A percentile compares a stretch with the other conserved stretches of the same genome.
Evolutionary conservation across 345 rosid genomes (phyloP).

Genomic region (Orychophragmus violaceus): DNA sequence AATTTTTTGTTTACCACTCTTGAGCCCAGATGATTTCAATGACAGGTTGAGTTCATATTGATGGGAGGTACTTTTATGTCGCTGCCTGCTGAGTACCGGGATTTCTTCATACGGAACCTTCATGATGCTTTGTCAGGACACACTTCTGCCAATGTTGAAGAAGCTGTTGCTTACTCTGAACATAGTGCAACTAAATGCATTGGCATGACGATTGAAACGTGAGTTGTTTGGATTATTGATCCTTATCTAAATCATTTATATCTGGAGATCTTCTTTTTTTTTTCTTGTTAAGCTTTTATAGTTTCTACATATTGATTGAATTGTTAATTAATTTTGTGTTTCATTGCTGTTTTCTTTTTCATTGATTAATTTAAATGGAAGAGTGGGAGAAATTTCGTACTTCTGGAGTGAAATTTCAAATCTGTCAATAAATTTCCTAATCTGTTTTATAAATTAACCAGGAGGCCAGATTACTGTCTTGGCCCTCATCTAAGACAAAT

Average conservation of each 20-base stretch:
- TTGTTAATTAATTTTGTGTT: background rate
- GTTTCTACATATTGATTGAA: background rate
- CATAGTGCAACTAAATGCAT: conserved; percentile 92
- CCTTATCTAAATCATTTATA: background rate
- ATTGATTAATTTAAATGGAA: background rate
- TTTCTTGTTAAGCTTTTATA: background rate
- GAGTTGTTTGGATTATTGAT: conserved; percentile 28
- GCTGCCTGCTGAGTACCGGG: conserved; percentile 89
- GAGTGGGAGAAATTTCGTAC: background rate
- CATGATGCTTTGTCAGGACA: conserved; percentile 98
- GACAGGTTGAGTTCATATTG: conserved; percentile 93
- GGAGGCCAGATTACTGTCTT: conserved; percentile 98
- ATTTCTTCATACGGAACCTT: conserved; percentile 87
- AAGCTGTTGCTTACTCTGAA: conserved; percentile 95
- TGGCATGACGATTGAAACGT: conserved; percentile 99
- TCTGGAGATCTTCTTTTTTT: background rate
- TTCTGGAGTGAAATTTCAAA: background rate
- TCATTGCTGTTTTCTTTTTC: background rate
- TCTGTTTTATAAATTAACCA: conserved; percentile 29
- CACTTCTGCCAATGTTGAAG: conserved; percentile 89
- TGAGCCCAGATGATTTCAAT: background rate
- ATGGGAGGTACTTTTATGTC: conserved; percentile 99
- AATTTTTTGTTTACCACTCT: background rate
- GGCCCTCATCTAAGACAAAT: conserved; percentile 98
- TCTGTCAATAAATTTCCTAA: background rate